Base-by-base conservation (phyloP, 2,329 filamentous ascomycete species). In the Phoma sp. region DNA sequence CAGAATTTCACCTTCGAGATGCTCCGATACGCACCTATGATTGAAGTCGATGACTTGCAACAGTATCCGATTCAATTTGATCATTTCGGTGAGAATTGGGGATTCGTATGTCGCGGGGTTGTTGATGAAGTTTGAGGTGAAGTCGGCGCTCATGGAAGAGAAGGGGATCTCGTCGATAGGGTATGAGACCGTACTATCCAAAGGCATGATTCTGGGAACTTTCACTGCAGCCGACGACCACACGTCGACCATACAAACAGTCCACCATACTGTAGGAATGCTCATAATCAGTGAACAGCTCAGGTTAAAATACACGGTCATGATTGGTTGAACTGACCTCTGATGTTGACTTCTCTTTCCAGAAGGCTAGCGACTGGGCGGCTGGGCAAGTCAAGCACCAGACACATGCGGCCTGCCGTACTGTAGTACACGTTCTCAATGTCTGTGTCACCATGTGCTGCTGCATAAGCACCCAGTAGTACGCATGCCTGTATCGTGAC, bases 161-260 rank as follows among this genome's bases (percentile, higher is more conserved):
- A 67, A 67, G 10, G 63, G 57, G 17, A 65, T 60, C 36, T 67
- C 64, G 29, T 65, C 64, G 22, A 67, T 55, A n/a, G 64, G 64
- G 33, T 62, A 57, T 1, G 64, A 62, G 1, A 65, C 63, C 24
- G 40, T 48, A 33, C 43, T 58, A 17, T 64, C 58, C n/a, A 60
- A 46, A 10, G 64, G 64, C 64, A 67, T 67, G 21, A 67, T 67
- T 2, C 61, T 53, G 21, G 64, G 57, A 13, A 67, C 47, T 37
- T 52, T 62, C 29, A 65, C 63, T 5, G 64, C 64, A 12, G 64
- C 57, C 4, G 64, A 67, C 7, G 64, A 67, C 64, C 64, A 67
- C 13, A 67, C 64, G 39, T 67, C 64, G 3, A 67, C 60, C 64
- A 67, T 67, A n/a, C 61, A 64, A 13, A 67, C 43, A 13, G 63